These are phyloP conservation scores for Nicotiana sylvestris DNA, from an alignment of 257 asterid species.

Conservation along the genomic window DNA sequence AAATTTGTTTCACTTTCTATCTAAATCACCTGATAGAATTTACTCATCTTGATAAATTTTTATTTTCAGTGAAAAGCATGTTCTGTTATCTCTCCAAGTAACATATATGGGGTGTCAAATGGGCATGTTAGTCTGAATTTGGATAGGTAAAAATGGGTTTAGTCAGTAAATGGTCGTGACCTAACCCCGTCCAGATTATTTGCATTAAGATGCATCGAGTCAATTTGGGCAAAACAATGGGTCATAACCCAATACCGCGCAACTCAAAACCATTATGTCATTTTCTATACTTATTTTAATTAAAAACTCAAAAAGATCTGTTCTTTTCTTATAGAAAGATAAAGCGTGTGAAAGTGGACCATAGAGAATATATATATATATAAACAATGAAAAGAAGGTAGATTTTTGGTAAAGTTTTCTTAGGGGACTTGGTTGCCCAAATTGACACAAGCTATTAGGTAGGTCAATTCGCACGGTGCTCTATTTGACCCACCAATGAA, in stretches of 20 bases:
- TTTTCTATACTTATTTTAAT: background rate
- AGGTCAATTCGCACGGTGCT: background rate
- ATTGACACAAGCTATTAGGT: background rate
- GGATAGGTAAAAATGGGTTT: background rate
- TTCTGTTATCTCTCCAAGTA: background rate
- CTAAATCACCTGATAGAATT: background rate
- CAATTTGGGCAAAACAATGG: background rate
- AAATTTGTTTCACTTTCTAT: background rate
- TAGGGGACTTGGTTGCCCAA: background rate
- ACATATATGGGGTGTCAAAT: background rate
- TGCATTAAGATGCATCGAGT: background rate
- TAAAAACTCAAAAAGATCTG: background rate
- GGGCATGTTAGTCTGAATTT: background rate
- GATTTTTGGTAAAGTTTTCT: background rate
- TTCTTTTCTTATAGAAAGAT: background rate
- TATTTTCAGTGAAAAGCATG: background rate
- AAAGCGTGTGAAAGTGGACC: background rate
- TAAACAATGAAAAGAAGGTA: background rate
- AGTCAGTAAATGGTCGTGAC: background rate
- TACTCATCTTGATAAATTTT: background rate
- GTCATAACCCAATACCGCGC: background rate
- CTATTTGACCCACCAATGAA: background rate
- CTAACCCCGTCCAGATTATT: background rate
- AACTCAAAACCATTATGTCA: background rate
- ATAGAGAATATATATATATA: background rate